Conservation (phyloP, 768 basidiomycete species). For the Termitomyces heimii region DNA sequence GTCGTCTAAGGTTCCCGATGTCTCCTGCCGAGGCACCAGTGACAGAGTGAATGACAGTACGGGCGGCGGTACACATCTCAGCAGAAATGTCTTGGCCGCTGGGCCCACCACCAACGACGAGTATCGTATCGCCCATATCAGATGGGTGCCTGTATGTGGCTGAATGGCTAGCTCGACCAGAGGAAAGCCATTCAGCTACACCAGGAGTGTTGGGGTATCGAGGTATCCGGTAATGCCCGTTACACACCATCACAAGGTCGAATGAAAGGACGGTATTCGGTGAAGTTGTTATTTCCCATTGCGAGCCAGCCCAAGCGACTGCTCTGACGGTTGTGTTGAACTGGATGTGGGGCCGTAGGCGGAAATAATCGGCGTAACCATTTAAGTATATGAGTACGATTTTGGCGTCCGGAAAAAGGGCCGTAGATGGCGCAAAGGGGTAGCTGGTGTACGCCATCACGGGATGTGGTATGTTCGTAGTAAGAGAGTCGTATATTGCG, state of each 20-base stretch:
- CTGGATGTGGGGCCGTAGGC: conserved; percentile 54
- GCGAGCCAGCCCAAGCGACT: conserved; percentile 30
- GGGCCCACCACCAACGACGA: conserved; percentile 51
- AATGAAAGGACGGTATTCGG: conserved; percentile 31
- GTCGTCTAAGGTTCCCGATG: conserved; percentile 28
- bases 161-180: conserved; percentile 54
- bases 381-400: conserved; percentile 66
- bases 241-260: conserved; percentile 69
- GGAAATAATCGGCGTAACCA: conserved; percentile 56
- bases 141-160: conserved; percentile 58
- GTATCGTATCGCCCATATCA: conserved; percentile 34
- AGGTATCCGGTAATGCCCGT: conserved; percentile 69
- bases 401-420: conserved; percentile 59
- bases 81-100: conserved; percentile 64
- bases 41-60: conserved; percentile 51
- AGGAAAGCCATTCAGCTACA: conserved; percentile 47
- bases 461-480: conserved; percentile 79
- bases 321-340: conserved; percentile 53
- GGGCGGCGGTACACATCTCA: conserved; percentile 44
- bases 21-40: conserved; percentile 27
- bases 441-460: conserved; percentile 65
- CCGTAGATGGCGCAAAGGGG: conserved; percentile 65
- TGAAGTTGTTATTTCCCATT: conserved; percentile 46
- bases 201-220: conserved; percentile 58
- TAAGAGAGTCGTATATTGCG: conserved; percentile 73